Evolutionary conservation across 352 stramenopile species (phyloP).

Genomic region (Peronospora destructor): DNA sequence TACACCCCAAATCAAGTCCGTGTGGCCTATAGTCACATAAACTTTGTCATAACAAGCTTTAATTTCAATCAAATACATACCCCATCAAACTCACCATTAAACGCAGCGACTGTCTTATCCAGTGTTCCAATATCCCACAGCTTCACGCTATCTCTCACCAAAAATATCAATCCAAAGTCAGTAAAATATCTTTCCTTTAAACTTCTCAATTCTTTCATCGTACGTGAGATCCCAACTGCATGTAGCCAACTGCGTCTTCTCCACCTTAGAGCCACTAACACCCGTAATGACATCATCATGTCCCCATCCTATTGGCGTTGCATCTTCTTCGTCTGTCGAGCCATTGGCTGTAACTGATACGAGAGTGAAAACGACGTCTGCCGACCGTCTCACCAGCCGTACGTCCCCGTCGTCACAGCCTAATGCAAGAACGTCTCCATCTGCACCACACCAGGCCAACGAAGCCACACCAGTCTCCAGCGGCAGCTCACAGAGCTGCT

Average conservation of each 20-base stretch:
- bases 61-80: neutral
- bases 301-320: constrained; percentile 21
- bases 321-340: constrained; percentile 6
- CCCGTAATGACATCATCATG: constrained; percentile 71
- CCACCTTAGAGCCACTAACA: constrained; percentile 36
- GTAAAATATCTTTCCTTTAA: neutral
- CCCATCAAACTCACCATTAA: constrained; percentile 31
- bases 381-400: constrained; percentile 34
- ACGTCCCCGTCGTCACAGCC: constrained; percentile 78
- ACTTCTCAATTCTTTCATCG: constrained; percentile 4
- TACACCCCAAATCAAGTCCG: constrained; percentile 68
- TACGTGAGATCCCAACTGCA: constrained; percentile 72
- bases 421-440: constrained; percentile 43
- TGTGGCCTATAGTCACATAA: constrained; percentile 37
- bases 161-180: constrained; percentile 1
- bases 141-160: constrained; percentile 41
- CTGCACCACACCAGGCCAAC: constrained; percentile 46
- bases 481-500: constrained; percentile 40
- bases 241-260: constrained; percentile 42
- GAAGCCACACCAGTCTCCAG: constrained; percentile 41
- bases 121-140: constrained; percentile 58
- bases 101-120: constrained; percentile 42
- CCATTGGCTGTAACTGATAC: constrained; percentile 18
- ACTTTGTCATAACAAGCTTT: neutral
- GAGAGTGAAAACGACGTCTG: constrained; percentile 37